Conservation (phyloP, 371 early-diverging fungal genomes). For the Mucor lusitanicus region DNA sequence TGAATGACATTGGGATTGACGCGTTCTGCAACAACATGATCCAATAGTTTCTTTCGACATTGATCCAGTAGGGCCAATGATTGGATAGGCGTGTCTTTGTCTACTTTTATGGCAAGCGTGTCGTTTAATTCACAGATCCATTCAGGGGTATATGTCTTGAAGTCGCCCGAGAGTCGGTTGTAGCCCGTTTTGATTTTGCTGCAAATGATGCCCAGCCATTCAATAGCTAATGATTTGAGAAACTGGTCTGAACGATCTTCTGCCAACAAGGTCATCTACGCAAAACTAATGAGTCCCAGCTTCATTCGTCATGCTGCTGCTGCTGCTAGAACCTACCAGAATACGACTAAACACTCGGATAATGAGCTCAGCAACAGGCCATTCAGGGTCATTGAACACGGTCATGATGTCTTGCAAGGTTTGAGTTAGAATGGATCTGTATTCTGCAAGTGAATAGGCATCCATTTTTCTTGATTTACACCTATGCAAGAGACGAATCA, state of each 20-base stretch:
- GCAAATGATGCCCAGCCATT: constrained; percentile 72
- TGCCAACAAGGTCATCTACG: constrained; percentile 57
- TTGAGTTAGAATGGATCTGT: constrained; percentile 67
- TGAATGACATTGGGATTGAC: constrained; percentile 5
- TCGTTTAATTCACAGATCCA: constrained; percentile 37
- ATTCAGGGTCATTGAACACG: constrained; percentile 83
- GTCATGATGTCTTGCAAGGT: constrained; percentile 74
- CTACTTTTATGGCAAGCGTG: constrained; percentile 23
- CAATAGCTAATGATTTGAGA: constrained; percentile 73
- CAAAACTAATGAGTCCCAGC: not conserved
- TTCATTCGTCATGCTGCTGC: too few species aligned
- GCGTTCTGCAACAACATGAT: constrained; percentile 14
- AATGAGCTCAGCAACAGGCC: constrained; percentile 86
- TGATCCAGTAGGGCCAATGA: constrained; percentile 26
- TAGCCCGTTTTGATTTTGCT: constrained; percentile 50
- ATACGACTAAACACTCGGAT: constrained; percentile 64
- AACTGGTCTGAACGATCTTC: constrained; percentile 61
- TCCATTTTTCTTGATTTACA: constrained; percentile 57
- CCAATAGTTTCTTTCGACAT: constrained; percentile 29
- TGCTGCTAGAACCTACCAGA: constrained; percentile 43
- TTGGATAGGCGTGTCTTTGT: constrained; percentile 15
- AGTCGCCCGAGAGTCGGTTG: constrained; percentile 18
- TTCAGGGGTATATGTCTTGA: constrained; percentile 27
- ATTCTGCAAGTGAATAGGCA: constrained; percentile 66
- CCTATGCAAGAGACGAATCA: constrained; percentile 18